Conservation (phyloP, 805 yeast genomes). For the Candida quercuum region DNA sequence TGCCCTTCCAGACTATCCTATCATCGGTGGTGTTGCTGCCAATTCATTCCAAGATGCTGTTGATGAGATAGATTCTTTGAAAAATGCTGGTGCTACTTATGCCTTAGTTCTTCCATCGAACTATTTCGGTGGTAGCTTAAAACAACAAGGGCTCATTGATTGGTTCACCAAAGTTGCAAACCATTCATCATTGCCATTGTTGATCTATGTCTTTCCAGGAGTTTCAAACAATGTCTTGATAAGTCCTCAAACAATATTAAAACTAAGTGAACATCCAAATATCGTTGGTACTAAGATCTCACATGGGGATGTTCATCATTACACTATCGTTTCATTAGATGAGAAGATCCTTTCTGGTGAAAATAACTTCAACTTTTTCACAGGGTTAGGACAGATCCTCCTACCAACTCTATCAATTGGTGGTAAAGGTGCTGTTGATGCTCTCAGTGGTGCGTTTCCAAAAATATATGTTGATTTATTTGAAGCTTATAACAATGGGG, state of each 20-base stretch:
- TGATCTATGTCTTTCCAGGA: constrained; percentile 40
- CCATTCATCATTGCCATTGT: constrained; percentile 31
- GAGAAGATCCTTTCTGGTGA: constrained; percentile 28
- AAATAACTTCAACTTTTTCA: constrained; percentile 37
- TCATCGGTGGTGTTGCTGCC: constrained; percentile 46
- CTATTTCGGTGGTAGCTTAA: constrained; percentile 42
- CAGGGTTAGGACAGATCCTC: constrained; percentile 48
- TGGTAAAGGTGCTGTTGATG: constrained; percentile 48
- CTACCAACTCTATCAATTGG: constrained; percentile 43
- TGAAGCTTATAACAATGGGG: constrained; percentile 33
- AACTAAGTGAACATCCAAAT: constrained; percentile 33
- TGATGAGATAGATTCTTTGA: constrained; percentile 31
- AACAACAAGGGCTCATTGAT: constrained; percentile 41
- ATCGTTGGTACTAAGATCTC: constrained; percentile 48
- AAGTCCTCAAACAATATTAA: constrained; percentile 29
- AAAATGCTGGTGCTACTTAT: constrained; percentile 33
- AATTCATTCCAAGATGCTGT: constrained; percentile 40
- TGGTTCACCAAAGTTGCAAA: constrained; percentile 38
- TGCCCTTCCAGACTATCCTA: constrained; percentile 34
- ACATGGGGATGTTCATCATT: constrained; percentile 44
- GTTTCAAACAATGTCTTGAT: constrained; percentile 34
- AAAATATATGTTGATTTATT: constrained; percentile 39
- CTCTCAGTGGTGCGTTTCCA: constrained; percentile 48
- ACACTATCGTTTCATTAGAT: constrained; percentile 39
- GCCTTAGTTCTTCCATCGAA: constrained; percentile 40